These are phyloP conservation scores for Bolboschoenus planiculmis DNA, from an alignment of 176 grass and related monocot genomes.

Conservation along the genomic window DNA sequence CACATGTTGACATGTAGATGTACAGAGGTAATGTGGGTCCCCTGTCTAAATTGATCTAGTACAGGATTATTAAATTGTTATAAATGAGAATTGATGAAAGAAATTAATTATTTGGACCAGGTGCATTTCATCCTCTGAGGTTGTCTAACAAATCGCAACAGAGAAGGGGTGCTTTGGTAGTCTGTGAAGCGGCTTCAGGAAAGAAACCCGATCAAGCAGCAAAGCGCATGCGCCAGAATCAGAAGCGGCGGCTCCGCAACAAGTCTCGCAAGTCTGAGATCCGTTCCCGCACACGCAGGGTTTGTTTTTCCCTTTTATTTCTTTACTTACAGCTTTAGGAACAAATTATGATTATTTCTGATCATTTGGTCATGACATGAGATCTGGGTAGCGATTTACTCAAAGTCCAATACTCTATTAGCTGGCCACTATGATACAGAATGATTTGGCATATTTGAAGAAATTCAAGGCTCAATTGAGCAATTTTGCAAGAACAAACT, in stretches of 20 bases:
- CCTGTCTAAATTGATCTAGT: background rate
- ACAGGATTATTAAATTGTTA: background rate
- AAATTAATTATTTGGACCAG: background rate
- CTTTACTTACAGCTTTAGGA: background rate
- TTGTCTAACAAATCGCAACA: background rate
- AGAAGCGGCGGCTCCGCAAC: slow-evolving; percentile 33
- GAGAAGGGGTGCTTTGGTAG: slow-evolving; percentile 20
- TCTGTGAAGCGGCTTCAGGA: slow-evolving; percentile 28
- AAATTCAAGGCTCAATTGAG: too few relatives aligned
- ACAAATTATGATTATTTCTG: background rate
- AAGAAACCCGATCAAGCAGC: slow-evolving; percentile 38
- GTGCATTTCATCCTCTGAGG: slow-evolving; percentile 4
- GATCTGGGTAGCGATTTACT: background rate
- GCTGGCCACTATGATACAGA: background rate
- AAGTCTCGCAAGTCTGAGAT: slow-evolving; percentile 46
- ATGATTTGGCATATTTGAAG: too few relatives aligned
- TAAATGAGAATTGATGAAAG: background rate
- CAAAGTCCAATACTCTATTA: background rate
- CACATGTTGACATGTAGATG: background rate
- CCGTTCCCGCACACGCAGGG: slow-evolving; percentile 34
- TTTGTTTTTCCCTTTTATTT: background rate
- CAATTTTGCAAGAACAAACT: too few relatives aligned
- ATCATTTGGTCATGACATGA: background rate
- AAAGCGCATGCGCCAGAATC: slow-evolving; percentile 40
- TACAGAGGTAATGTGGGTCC: background rate